phyloP scores from a whole-genome alignment of 208 protist genomes.

The Porcisia hertigi region DNA sequence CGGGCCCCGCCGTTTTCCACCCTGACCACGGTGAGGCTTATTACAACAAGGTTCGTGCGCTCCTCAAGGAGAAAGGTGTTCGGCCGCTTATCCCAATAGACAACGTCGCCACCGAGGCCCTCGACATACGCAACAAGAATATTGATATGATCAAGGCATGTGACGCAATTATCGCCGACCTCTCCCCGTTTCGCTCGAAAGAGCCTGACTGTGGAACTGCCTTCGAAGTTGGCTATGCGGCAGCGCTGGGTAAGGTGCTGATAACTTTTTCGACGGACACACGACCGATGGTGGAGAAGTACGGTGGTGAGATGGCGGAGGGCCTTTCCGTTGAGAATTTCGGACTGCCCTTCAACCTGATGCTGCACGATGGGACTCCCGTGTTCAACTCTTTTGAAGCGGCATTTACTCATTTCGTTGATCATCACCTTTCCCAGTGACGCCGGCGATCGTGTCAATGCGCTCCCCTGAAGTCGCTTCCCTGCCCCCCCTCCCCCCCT shows the following conservation, averaged over 20 bases:
- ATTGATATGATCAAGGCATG: constrained; percentile 74
- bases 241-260: constrained; percentile 65
- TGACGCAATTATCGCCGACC: constrained; percentile 81
- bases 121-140: constrained; percentile 74
- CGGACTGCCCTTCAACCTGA: constrained; percentile 79
- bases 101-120: constrained; percentile 38
- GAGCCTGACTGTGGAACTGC: constrained; percentile 81
- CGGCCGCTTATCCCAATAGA: constrained; percentile 68
- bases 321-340: constrained; percentile 70
- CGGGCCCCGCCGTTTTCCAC: constrained; percentile 77
- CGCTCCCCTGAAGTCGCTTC: not conserved
- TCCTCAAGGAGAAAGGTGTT: constrained; percentile 41
- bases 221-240: constrained; percentile 85
- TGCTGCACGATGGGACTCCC: constrained; percentile 59
- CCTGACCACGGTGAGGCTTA: constrained; percentile 56
- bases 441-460: not conserved
- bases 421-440: constrained; percentile 8
- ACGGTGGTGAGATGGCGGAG: constrained; percentile 49
- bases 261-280: constrained; percentile 62
- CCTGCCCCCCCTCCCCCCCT: not conserved
- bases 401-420: constrained; percentile 56
- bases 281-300: constrained; percentile 65
- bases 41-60: constrained; percentile 52
- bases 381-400: constrained; percentile 72
- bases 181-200: constrained; percentile 78